phyloP scores from a whole-genome alignment of 805 yeast species.

The Nakazawaea ernobii region DNA sequence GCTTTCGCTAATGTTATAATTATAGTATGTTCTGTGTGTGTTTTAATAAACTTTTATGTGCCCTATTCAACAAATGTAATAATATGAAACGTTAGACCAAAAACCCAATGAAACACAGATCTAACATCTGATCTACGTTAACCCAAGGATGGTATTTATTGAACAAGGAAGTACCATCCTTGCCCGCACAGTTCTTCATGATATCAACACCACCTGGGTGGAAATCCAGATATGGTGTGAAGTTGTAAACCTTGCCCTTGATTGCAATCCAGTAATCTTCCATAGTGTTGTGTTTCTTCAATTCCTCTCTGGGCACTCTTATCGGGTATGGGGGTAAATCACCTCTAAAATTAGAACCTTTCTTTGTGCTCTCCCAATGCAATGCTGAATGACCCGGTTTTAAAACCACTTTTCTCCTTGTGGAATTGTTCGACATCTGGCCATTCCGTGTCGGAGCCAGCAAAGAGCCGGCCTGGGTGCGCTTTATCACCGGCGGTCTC shows the following conservation, averaged over 20 bases:
- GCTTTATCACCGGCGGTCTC: not conserved
- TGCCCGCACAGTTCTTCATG: constrained; percentile 73
- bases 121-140: constrained; percentile 75
- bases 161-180: constrained; percentile 74
- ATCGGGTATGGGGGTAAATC: constrained; percentile 50
- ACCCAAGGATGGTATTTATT: constrained; percentile 71
- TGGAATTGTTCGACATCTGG: constrained; percentile 9
- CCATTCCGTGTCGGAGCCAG: not conserved
- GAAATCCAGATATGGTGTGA: constrained; percentile 76
- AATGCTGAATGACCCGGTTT: constrained; percentile 80
- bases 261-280: constrained; percentile 85
- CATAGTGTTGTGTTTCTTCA: constrained; percentile 49
- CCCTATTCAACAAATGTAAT: not conserved
- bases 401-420: constrained; percentile 52
- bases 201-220: constrained; percentile 93
- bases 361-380: constrained; percentile 72
- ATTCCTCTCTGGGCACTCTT: constrained; percentile 49
- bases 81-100: constrained; percentile 15
- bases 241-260: constrained; percentile 75
- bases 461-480: not conserved
- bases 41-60: not conserved
- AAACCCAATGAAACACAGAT: constrained; percentile 71
- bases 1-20: not conserved
- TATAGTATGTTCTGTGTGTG: no score
- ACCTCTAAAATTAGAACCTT: constrained; percentile 48